phyloP scores from a whole-genome alignment of 1,284 basidiomycete genomes.

The Schizophyllum commune region DNA sequence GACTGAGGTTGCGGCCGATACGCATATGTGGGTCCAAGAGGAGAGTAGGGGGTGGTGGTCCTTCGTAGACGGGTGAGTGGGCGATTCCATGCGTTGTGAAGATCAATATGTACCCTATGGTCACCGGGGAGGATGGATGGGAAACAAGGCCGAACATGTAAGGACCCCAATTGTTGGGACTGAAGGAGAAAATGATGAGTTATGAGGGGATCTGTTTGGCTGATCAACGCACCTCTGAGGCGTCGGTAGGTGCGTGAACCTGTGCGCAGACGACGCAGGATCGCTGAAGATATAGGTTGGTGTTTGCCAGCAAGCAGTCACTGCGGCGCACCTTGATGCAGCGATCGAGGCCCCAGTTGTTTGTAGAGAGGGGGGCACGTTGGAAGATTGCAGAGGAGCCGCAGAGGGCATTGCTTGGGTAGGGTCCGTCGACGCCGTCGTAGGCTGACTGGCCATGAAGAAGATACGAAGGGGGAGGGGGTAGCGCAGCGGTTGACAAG shows the following conservation, averaged over 20 bases:
- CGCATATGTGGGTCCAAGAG: not conserved
- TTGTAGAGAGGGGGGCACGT: not conserved
- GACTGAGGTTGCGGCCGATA: not conserved
- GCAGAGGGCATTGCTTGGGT: not conserved
- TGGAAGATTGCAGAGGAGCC: not conserved
- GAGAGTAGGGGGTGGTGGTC: not conserved
- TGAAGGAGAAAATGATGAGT: not conserved
- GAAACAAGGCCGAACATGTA: not conserved
- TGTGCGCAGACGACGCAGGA: not conserved
- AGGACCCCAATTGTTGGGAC: not conserved
- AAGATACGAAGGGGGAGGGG: not conserved
- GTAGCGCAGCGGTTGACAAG: not conserved
- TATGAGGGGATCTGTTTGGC: not conserved
- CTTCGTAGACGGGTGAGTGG: not conserved
- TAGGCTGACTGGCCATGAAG: not conserved
- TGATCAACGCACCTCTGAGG: not conserved
- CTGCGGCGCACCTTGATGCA: not conserved
- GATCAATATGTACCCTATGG: not conserved
- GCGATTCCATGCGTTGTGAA: too few relatives aligned
- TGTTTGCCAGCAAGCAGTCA: not conserved
- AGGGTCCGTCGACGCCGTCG: not conserved
- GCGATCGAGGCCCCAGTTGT: not conserved
- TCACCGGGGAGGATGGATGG: not conserved
- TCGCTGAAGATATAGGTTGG: not conserved
- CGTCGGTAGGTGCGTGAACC: not conserved